A percentile compares a stretch with the other conserved stretches of the same genome.
Evolutionary conservation across 495 filamentous ascomycete genomes (phyloP).

Genomic region (Lineolata rhizophorae): DNA sequence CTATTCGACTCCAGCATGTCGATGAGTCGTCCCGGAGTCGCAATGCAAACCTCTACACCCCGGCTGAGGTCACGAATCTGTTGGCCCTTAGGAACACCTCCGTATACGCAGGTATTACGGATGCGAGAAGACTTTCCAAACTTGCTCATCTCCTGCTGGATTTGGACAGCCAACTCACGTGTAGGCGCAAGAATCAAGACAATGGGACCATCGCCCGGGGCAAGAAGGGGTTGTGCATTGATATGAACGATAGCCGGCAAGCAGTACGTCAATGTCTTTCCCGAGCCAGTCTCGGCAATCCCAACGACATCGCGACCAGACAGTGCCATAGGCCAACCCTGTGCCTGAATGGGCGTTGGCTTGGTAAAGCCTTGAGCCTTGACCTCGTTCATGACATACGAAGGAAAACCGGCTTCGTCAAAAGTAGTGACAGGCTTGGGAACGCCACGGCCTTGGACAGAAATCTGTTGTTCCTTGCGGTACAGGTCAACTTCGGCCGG

Average conservation of each 20-base stretch:
- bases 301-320: slow-evolving; percentile 96
- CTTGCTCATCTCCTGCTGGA: slow-evolving; percentile 85
- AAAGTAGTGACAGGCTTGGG: slow-evolving; percentile 90
- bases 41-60: slow-evolving; percentile 81
- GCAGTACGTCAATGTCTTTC: slow-evolving; percentile 97
- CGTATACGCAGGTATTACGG: slow-evolving; percentile 97
- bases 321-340: slow-evolving; percentile 98
- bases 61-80: slow-evolving; percentile 85
- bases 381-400: slow-evolving; percentile 93
- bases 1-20: slow-evolving; percentile 96
- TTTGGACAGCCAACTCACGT: slow-evolving; percentile 93
- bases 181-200: slow-evolving; percentile 89
- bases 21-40: slow-evolving; percentile 89
- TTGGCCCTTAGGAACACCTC: slow-evolving; percentile 89
- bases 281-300: slow-evolving; percentile 97
- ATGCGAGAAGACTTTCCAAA: slow-evolving; percentile 97
- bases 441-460: slow-evolving; percentile 52
- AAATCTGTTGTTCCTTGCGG: slow-evolving; percentile 58
- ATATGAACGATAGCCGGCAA: slow-evolving; percentile 97
- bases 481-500: slow-evolving; percentile 67
- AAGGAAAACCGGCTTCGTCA: slow-evolving; percentile 91
- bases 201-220: slow-evolving; percentile 93
- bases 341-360: slow-evolving; percentile 90
- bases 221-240: slow-evolving; percentile 91
- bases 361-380: slow-evolving; percentile 88